Percentiles rank a stretch among this genome's conserved stretches.
phyloP scores from a whole-genome alignment of 768 basidiomycete species.

The Termitomyces sp. region DNA sequence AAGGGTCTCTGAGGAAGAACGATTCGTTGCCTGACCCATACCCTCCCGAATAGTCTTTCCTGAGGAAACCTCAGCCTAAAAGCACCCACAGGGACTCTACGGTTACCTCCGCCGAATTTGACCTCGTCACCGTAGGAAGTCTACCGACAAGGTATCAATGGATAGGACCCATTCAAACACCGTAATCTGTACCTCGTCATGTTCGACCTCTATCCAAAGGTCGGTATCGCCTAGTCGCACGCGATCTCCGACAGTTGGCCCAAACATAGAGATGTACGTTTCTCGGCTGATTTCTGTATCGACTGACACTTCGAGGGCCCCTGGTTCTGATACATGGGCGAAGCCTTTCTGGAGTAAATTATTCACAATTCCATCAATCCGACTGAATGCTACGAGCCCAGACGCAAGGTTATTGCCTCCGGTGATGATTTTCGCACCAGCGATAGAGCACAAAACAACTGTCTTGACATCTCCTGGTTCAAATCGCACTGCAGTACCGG shows the following conservation, averaged over 20 bases:
- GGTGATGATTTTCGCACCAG: conserved; percentile 61
- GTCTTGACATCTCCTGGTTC: conserved; percentile 90
- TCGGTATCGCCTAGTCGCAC: conserved; percentile 85
- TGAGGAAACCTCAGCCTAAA: conserved; percentile 20
- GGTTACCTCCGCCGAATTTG: conserved; percentile 91
- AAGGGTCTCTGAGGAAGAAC: conserved; percentile 59
- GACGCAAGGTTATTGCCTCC: conserved; percentile 78
- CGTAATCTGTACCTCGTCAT: conserved; percentile 54
- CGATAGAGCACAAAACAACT: conserved; percentile 75
- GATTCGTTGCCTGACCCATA: conserved; percentile 88
- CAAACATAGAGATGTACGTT: conserved; percentile 89
- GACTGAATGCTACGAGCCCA: conserved; percentile 39
- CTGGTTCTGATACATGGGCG: conserved; percentile 63
- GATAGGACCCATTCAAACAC: background rate
- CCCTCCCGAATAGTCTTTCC: conserved; percentile 95
- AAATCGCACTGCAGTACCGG: conserved; percentile 94
- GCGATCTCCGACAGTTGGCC: conserved; percentile 88
- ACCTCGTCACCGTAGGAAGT: conserved; percentile 93
- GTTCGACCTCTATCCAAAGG: conserved; percentile 91
- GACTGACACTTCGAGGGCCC: conserved; percentile 40
- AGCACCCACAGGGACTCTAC: background rate
- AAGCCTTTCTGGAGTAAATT: conserved; percentile 59
- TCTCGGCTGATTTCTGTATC: conserved; percentile 62
- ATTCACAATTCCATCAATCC: conserved; percentile 42
- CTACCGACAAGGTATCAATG: conserved; percentile 25